Evolutionary conservation across 805 yeast genomes (phyloP), one percentile per base, ranked within the genome.

Genomic region (Cyberlindnera americana): DNA sequence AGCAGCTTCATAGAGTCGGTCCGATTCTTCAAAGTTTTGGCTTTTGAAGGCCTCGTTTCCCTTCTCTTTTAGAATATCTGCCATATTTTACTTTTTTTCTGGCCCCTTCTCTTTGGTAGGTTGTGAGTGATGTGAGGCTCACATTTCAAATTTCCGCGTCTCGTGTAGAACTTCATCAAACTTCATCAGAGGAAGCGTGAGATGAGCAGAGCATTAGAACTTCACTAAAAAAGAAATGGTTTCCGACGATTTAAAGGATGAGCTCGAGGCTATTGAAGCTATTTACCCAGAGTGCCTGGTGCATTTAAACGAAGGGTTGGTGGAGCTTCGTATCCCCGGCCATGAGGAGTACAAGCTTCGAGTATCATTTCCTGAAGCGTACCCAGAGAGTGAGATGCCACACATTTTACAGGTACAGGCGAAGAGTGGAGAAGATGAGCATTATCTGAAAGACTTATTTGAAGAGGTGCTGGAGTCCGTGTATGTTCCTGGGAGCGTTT

Each of bases 181-280:
- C n/a, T n/a, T n/a, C n/a, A n/a, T n/a, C n/a, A n/a, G n/a, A n/a
- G n/a, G n/a, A n/a, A n/a, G n/a, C n/a, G n/a, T n/a, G n/a, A n/a
- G n/a, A n/a, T n/a, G n/a, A n/a, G n/a, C n/a, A n/a, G n/a, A n/a
- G n/a, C n/a, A n/a, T n/a, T n/a, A n/a, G n/a, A n/a, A n/a, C n/a
- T n/a, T n/a, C n/a, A n/a, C n/a, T n/a, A n/a, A n/a, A n/a, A n/a
- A n/a, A n/a, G n/a, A n/a, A n/a, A 49, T 52, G 55, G 29, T 50
- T n/a, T 57, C 65, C 1, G 74, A 74, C 44, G 83, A 80, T 24
- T 62, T 83, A 6, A 56, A 56, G 16, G 93, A 87, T 39, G 99
- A 91, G 55, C 61, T 87, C 15, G 79, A 75, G 28, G 91, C 96
- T 11, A 78, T 91, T 10, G 83, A 86, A 40, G 93, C 96, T 4